Evolutionary conservation across 192 early-diverging fungal genomes (phyloP).

Genomic region (Hyaloraphidium curvatum): DNA sequence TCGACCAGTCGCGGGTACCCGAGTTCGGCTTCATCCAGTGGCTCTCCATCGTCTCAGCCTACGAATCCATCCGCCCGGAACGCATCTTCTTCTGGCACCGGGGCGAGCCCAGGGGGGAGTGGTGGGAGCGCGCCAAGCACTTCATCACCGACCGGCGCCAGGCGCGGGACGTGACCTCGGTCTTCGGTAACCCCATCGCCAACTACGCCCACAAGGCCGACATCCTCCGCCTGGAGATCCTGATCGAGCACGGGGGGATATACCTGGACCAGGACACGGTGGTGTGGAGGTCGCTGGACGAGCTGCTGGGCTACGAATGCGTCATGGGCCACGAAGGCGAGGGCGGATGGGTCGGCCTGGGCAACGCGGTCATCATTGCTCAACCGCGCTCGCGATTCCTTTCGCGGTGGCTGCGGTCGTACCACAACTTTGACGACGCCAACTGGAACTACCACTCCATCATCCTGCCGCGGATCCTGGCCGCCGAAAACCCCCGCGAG

Average conservation of each 20-base stretch:
- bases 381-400: slow-evolving; percentile 21
- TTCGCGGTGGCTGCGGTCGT: slow-evolving; percentile 22
- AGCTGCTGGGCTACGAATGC: slow-evolving; percentile 20
- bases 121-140: slow-evolving; percentile 14
- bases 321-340: slow-evolving; percentile 25
- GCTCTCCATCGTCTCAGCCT: slow-evolving; percentile 22
- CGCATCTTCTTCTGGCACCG: slow-evolving; percentile 24
- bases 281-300: slow-evolving; percentile 18
- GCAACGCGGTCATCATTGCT: slow-evolving; percentile 23
- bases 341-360: slow-evolving; percentile 19
- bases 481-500: too few relatives aligned
- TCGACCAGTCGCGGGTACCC: too few relatives aligned
- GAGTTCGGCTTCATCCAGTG: slow-evolving; percentile 23
- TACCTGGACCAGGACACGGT: slow-evolving; percentile 31
- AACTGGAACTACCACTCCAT: slow-evolving; percentile 27
- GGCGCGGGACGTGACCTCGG: slow-evolving; percentile 11
- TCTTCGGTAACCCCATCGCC: slow-evolving; percentile 18
- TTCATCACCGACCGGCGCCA: slow-evolving; percentile 16
- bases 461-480: slow-evolving; percentile 15
- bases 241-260: slow-evolving; percentile 24
- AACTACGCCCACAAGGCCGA: slow-evolving; percentile 24
- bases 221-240: slow-evolving; percentile 18
- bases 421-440: slow-evolving; percentile 16
- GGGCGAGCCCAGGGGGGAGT: slow-evolving; percentile 15
- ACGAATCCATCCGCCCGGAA: slow-evolving; percentile 17